phyloP scores from a whole-genome alignment of 129 eudicot genomes.

The Erigeron canadensis region DNA sequence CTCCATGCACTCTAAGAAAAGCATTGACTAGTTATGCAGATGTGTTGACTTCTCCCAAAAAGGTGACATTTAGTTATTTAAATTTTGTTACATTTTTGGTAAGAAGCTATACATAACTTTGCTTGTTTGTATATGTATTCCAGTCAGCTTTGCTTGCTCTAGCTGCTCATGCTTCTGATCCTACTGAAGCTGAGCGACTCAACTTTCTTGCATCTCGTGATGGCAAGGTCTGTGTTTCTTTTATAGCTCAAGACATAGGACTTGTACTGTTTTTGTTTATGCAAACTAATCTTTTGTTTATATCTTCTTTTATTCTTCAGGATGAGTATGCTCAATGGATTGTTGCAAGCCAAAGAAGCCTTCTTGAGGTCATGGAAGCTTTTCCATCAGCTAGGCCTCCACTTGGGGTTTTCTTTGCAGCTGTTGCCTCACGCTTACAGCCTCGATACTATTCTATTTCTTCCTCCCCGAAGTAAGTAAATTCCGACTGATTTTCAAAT shows the following conservation, averaged over 20 bases:
- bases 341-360: slow-evolving; percentile 84
- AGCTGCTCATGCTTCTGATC: slow-evolving; percentile 86
- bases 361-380: slow-evolving; percentile 85
- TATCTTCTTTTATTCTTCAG: slow-evolving; percentile 35
- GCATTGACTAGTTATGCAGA: slow-evolving; percentile 84
- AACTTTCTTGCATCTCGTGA: slow-evolving; percentile 83
- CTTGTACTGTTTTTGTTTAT: background rate
- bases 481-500: background rate
- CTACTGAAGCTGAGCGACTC: slow-evolving; percentile 88
- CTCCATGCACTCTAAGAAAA: slow-evolving; percentile 83
- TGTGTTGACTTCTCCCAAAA: slow-evolving; percentile 80
- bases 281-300: background rate
- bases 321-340: slow-evolving; percentile 95
- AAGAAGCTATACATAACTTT: background rate
- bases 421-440: slow-evolving; percentile 88
- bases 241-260: background rate
- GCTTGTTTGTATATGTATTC: slow-evolving; percentile 11
- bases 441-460: slow-evolving; percentile 96
- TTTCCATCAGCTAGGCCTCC: slow-evolving; percentile 93
- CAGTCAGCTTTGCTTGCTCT: slow-evolving; percentile 91
- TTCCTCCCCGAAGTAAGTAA: slow-evolving; percentile 75
- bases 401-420: slow-evolving; percentile 96
- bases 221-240: slow-evolving; percentile 69
- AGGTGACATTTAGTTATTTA: slow-evolving; percentile 38
- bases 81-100: background rate